phyloP scores from a whole-genome alignment of 1,139 yeast species.

The Geotrichum restrictum region DNA sequence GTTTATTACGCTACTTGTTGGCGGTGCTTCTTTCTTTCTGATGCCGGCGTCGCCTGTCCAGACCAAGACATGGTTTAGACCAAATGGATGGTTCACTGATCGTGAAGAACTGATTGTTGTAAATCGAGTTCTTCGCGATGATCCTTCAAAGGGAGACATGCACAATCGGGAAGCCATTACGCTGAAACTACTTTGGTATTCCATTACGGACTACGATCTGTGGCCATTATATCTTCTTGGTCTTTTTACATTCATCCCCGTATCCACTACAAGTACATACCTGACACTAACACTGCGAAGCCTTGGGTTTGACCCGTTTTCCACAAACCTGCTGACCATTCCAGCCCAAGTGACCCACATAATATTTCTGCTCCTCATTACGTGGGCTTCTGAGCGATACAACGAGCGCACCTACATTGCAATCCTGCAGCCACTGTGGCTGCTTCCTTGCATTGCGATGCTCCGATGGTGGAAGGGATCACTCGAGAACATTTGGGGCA shows the following conservation, averaged over 20 bases:
- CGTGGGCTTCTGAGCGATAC: conserved; percentile 44
- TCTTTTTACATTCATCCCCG: conserved; percentile 44
- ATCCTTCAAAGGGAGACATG: conserved; percentile 66
- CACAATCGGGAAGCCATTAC: conserved; percentile 56
- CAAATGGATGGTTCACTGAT: conserved; percentile 58
- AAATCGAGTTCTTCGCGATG: conserved; percentile 58
- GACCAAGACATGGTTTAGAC: conserved; percentile 47
- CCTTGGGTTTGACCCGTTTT: conserved; percentile 55
- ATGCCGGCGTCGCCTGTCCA: conserved; percentile 56
- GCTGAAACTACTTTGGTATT: conserved; percentile 40
- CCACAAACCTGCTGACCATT: conserved; percentile 53
- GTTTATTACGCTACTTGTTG: conserved; percentile 47
- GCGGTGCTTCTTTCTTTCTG: conserved; percentile 47
- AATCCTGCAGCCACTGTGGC: conserved; percentile 40
- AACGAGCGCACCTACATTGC: conserved; percentile 40
- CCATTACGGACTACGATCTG: conserved; percentile 51
- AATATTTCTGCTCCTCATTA: conserved; percentile 40
- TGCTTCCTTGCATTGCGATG: conserved; percentile 41
- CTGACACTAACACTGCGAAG: conserved; percentile 50
- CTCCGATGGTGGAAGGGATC: conserved; percentile 53
- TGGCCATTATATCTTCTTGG: conserved; percentile 58
- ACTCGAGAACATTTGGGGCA: conserved; percentile 48
- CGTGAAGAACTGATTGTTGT: conserved; percentile 58
- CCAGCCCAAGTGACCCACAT: conserved; percentile 47
- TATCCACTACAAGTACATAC: conserved; percentile 45